Conservation (phyloP, 2,329 filamentous ascomycete genomes). For the Hawksworthiomyces lignivorus region DNA sequence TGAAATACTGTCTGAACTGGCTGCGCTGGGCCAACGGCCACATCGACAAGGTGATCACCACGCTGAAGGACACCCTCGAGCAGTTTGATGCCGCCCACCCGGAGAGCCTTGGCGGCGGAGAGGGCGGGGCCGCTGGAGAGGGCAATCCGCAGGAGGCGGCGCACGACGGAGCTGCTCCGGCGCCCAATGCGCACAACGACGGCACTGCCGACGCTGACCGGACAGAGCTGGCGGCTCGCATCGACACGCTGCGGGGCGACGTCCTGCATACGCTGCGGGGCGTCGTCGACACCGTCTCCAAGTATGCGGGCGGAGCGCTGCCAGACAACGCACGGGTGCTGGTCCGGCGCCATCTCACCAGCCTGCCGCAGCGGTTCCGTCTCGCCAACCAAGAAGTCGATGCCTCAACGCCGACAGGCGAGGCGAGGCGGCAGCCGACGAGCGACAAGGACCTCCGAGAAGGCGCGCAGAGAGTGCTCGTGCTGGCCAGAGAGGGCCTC, state of each 20-base stretch:
- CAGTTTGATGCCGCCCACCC: conserved; percentile 61
- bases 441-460: conserved; percentile 34
- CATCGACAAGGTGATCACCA: conserved; percentile 66
- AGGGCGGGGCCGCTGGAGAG: conserved; percentile 10
- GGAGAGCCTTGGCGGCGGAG: background rate
- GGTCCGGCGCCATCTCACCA: conserved; percentile 76
- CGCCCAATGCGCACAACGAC: conserved; percentile 9
- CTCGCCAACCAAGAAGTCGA: too few relatives aligned
- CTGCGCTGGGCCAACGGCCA: conserved; percentile 75
- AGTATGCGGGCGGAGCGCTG: conserved; percentile 82
- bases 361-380: conserved; percentile 70
- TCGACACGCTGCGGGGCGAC: conserved; percentile 60
- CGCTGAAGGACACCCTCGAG: conserved; percentile 67
- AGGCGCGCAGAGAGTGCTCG: conserved; percentile 68
- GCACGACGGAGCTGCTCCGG: conserved; percentile 2
- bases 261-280: conserved; percentile 73
- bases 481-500: conserved; percentile 81
- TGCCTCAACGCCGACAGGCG: too few relatives aligned
- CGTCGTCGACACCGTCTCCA: conserved; percentile 77
- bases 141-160: background rate
- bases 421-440: conserved; percentile 17
- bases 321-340: conserved; percentile 81
- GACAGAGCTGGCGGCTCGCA: conserved; percentile 49
- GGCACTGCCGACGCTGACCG: conserved; percentile 25
- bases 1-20: conserved; percentile 78